Base-by-base conservation (phyloP, 2,329 filamentous ascomycete genomes). In the Colletotrichum kahawae region DNA sequence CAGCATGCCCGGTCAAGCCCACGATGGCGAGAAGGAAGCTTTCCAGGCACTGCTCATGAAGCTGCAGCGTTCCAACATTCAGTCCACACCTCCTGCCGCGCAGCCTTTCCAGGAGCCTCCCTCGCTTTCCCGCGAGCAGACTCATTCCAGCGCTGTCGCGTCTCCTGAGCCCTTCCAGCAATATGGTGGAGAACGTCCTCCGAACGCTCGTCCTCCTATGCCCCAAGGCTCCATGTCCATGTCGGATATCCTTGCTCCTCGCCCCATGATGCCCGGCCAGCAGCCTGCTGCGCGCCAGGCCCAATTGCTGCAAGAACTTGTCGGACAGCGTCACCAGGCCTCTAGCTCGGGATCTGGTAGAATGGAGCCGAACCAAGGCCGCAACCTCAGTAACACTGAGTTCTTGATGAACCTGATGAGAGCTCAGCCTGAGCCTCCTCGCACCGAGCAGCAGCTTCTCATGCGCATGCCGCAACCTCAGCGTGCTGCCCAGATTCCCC, bases 351-450 rank as follows among this genome's bases (percentile, higher is more conserved):
- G 85, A 48, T 87, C 86, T 18, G 82, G 82, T 8, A 86, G 89
- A 38, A 82, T 84, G 43, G 88, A 90, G 67, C 86, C 86, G 74
- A 84, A 78, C 78, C 77, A 76, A 69, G 81, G 82, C 78, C 87
- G 85, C 63, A 88, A 86, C 81, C 92, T 90, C 81, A 91, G 88
- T 79, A 94, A 96, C 79, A 91, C 93, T n/a, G 94, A 97, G 77
- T 96, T 97, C 82, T 86, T 98, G 64, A 94, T 98, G 84, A 94
- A 93, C 76, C 88, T 98, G 34, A 97, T 98, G 94, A 88, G 89
- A 74, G 85, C 85, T 48, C 85, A 84, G 5, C 86, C 88, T 0
- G 89, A 92, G 33, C 82, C 85, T 7, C 88, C 88, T 51, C 84
- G 87, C 76, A 85, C 86, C 38, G 91, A 92, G 67, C 90, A 76